Evolutionary conservation across 1,284 basidiomycete genomes (phyloP).

Genomic region (Blastosporella zonata): DNA sequence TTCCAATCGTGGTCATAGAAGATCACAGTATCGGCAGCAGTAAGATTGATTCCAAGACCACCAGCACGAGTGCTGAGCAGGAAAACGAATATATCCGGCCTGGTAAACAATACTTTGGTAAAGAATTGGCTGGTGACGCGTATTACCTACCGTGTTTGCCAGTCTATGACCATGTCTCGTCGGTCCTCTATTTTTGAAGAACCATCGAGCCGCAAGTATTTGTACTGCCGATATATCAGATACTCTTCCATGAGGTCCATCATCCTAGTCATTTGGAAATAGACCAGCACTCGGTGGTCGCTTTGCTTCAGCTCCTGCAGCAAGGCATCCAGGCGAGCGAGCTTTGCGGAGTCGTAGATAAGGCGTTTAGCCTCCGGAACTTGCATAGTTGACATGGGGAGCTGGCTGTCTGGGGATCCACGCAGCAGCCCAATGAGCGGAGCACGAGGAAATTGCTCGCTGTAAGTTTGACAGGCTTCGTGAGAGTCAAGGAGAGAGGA

Average conservation of each 20-base stretch:
- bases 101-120: constrained; percentile 29
- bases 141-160: constrained; percentile 86
- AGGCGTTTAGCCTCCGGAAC: constrained; percentile 95
- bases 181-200: constrained; percentile 95
- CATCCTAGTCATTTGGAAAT: constrained; percentile 99
- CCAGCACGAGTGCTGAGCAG: constrained; percentile 95
- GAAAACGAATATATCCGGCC: constrained; percentile 95
- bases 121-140: background rate
- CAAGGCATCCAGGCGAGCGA: constrained; percentile 86
- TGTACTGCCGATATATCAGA: constrained; percentile 96
- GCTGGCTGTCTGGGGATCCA: constrained; percentile 69
- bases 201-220: constrained; percentile 95
- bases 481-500: constrained; percentile 63
- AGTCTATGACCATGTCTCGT: constrained; percentile 99
- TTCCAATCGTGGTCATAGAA: constrained; percentile 99
- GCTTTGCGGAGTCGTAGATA: constrained; percentile 96
- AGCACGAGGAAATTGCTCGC: constrained; percentile 58
- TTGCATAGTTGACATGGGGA: constrained; percentile 85
- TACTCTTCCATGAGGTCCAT: constrained; percentile 99
- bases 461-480: constrained; percentile 50
- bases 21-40: constrained; percentile 95
- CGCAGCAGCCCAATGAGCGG: constrained; percentile 70
- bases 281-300: constrained; percentile 93
- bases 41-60: constrained; percentile 97
- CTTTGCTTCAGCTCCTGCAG: constrained; percentile 91